Conservation (phyloP, 371 early-diverging fungal genomes). For the Saksenaea oblongispora region DNA sequence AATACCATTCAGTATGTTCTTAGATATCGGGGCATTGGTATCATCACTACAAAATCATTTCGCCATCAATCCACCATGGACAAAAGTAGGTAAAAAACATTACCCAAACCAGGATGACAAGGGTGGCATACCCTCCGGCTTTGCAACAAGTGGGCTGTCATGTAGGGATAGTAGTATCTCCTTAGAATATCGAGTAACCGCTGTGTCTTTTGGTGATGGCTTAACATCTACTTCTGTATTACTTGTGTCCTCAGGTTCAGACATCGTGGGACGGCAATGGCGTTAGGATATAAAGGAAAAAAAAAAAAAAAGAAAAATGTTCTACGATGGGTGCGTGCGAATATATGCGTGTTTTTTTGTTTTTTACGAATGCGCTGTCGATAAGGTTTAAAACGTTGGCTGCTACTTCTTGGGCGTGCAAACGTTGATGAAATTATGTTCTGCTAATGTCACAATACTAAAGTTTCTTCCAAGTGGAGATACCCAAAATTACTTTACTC, state of each 20-base stretch:
- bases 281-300: neutral
- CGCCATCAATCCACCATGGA: neutral
- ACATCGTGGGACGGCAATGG: conserved; percentile 11
- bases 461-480: too few species aligned
- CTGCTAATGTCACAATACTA: too few species aligned
- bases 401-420: too few species aligned
- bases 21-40: conserved; percentile 30
- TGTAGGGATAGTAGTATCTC: conserved; percentile 46
- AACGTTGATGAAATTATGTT: too few species aligned
- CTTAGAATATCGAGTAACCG: conserved; percentile 47
- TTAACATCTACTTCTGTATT: conserved; percentile 3
- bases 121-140: conserved; percentile 49
- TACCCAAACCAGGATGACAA: conserved; percentile 56
- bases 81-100: neutral
- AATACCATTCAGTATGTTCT: conserved; percentile 37
- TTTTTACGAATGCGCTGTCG: too few species aligned
- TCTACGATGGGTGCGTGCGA: neutral
- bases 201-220: neutral
- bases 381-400: too few species aligned
- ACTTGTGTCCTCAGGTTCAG: conserved; percentile 17
- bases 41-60: conserved; percentile 31
- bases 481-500: too few species aligned
- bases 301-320: neutral
- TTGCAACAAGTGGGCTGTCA: conserved; percentile 53
- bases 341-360: neutral